Percentiles rank a stretch among this genome's conserved stretches.
phyloP scores from a whole-genome alignment of 2,329 filamentous ascomycete genomes.

The Nigrospora sphaerica region DNA sequence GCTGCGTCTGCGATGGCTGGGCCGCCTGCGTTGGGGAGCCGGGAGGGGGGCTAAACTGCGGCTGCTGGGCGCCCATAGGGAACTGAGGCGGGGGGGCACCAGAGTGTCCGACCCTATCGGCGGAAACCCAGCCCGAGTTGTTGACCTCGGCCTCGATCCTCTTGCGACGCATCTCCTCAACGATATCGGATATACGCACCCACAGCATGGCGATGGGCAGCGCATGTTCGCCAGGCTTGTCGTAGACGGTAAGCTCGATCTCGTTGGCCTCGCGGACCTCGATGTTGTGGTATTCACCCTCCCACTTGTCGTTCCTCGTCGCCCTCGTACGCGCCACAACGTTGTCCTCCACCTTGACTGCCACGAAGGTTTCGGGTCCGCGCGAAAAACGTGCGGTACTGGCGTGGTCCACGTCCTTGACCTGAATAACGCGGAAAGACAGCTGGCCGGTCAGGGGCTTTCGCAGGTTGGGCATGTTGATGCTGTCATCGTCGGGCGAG shows the following conservation, averaged over 20 bases:
- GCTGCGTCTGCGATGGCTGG: constrained; percentile 17
- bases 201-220: constrained; percentile 92
- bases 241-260: constrained; percentile 94
- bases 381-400: constrained; percentile 77
- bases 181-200: constrained; percentile 94
- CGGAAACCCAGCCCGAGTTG: constrained; percentile 92
- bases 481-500: constrained; percentile 83
- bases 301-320: constrained; percentile 83
- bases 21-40: constrained; percentile 28
- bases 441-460: constrained; percentile 94
- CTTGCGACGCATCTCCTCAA: constrained; percentile 94
- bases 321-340: constrained; percentile 82
- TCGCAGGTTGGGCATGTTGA: constrained; percentile 89
- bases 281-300: constrained; percentile 83
- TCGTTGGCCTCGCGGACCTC: constrained; percentile 98
- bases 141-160: constrained; percentile 95
- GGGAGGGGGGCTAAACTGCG: constrained; percentile 37
- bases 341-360: constrained; percentile 93
- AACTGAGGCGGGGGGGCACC: constrained; percentile 46
- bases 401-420: constrained; percentile 92
- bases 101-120: constrained; percentile 74
- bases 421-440: constrained; percentile 75
- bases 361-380: constrained; percentile 89
- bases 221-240: constrained; percentile 84
- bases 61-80: constrained; percentile 44